Percentiles rank a stretch among this genome's conserved stretches.
Evolutionary conservation across 306 rosid genomes (phyloP).

Genomic region (Prunus mira): DNA sequence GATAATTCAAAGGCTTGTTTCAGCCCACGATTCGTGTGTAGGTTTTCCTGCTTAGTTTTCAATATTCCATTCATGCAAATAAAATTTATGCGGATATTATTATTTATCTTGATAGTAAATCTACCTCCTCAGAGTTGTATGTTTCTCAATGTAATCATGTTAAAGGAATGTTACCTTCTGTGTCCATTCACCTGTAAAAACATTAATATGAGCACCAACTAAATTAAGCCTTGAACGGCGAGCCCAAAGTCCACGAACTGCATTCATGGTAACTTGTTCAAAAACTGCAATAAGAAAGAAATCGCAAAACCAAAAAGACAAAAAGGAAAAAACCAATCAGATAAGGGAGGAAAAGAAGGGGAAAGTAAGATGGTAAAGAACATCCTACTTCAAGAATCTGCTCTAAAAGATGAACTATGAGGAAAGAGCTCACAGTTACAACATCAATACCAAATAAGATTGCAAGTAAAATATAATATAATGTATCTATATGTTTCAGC

Average conservation of each 20-base stretch:
- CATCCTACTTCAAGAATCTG: neutral
- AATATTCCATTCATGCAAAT: neutral
- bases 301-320: neutral
- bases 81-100: neutral
- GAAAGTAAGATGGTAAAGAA: neutral
- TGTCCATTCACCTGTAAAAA: conserved; percentile 99
- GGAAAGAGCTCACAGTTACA: neutral
- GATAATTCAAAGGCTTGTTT: neutral
- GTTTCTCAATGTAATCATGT: conserved; percentile 7
- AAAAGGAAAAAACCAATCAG: neutral
- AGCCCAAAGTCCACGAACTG: conserved; percentile 95
- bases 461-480: neutral
- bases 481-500: neutral
- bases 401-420: conserved; percentile 1
- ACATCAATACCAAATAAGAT: neutral
- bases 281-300: conserved; percentile 58
- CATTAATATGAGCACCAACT: conserved; percentile 98
- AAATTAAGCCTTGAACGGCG: conserved; percentile 90
- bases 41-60: neutral
- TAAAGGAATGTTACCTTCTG: conserved; percentile 74
- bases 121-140: neutral
- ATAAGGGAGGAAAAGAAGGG: neutral
- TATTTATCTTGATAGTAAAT: neutral
- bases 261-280: conserved; percentile 97
- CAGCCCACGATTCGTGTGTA: neutral